Percentiles rank a stretch among this genome's conserved stretches.
phyloP scores from a whole-genome alignment of 306 rosid genomes.

The Sesbania bispinosa region DNA sequence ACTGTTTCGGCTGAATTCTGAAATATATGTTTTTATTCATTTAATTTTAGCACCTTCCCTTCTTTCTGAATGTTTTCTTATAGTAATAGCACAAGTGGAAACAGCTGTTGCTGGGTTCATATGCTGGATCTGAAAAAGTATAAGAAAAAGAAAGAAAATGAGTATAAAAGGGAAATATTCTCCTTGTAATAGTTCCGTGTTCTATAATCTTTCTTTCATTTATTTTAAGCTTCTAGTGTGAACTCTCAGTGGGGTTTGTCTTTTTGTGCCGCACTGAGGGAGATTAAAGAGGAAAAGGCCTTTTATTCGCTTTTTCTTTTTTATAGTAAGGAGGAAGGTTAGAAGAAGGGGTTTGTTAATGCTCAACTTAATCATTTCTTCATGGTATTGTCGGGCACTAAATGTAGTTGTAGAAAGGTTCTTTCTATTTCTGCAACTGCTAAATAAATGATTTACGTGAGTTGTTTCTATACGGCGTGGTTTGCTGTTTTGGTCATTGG shows the following conservation, averaged over 20 bases:
- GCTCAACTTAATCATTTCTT: conserved; percentile 21
- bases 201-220: conserved; percentile 40
- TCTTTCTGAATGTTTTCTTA: conserved; percentile 26
- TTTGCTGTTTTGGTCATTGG: conserved; percentile 20
- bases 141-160: conserved; percentile 32
- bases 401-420: conserved; percentile 12
- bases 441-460: conserved; percentile 5
- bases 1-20: not conserved
- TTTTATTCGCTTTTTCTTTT: conserved; percentile 28
- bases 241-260: conserved; percentile 37
- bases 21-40: not conserved
- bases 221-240: conserved; percentile 33
- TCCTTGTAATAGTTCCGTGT: conserved; percentile 54
- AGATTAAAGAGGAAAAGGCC: conserved; percentile 40
- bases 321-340: conserved; percentile 27
- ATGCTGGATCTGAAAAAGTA: conserved; percentile 67
- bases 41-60: not conserved
- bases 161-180: conserved; percentile 36
- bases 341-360: conserved; percentile 27
- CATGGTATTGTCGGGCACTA: conserved; percentile 21
- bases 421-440: conserved; percentile 25
- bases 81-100: conserved; percentile 36
- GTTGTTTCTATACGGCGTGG: conserved; percentile 13
- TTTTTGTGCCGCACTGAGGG: conserved; percentile 48
- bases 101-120: conserved; percentile 63